Percentiles rank a stretch among this genome's conserved stretches.
phyloP scores from a whole-genome alignment of 2,329 filamentous ascomycete species.

The Penicillium sp. region DNA sequence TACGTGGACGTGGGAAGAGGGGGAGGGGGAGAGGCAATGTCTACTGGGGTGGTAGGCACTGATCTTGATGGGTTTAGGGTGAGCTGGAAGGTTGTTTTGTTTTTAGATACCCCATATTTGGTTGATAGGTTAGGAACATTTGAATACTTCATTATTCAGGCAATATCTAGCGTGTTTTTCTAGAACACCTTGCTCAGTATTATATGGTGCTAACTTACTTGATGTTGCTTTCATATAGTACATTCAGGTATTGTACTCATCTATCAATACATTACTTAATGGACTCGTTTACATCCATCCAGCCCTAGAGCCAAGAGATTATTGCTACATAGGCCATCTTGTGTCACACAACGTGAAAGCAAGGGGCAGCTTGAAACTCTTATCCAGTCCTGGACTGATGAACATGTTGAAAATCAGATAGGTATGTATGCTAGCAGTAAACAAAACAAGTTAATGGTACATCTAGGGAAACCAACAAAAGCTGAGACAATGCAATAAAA shows the following conservation, averaged over 20 bases:
- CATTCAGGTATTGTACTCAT: neutral
- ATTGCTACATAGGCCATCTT: neutral
- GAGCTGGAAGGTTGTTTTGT: neutral
- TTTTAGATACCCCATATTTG: neutral
- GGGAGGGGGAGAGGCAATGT: conserved; percentile 12
- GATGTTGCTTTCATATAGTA: neutral
- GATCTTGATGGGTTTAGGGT: neutral
- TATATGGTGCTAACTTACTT: neutral
- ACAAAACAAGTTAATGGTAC: conserved; percentile 3
- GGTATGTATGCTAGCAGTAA: neutral
- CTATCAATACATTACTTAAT: neutral
- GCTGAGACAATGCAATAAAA: conserved; percentile 5
- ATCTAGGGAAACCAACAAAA: neutral
- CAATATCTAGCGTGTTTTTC: neutral
- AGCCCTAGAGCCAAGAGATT: neutral
- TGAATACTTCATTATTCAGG: neutral
- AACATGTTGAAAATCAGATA: neutral
- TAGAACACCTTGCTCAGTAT: neutral
- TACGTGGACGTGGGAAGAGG: conserved; percentile 22
- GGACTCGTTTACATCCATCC: neutral
- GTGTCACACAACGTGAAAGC: conserved; percentile 1
- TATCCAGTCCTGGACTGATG: neutral
- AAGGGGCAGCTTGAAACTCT: neutral
- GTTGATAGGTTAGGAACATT: neutral
- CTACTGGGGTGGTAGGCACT: conserved; percentile 14